A percentile compares a stretch with the other conserved stretches of the same genome.
Conservation (phyloP, 129 eudicot species). For the Dittrichia graveolens region DNA sequence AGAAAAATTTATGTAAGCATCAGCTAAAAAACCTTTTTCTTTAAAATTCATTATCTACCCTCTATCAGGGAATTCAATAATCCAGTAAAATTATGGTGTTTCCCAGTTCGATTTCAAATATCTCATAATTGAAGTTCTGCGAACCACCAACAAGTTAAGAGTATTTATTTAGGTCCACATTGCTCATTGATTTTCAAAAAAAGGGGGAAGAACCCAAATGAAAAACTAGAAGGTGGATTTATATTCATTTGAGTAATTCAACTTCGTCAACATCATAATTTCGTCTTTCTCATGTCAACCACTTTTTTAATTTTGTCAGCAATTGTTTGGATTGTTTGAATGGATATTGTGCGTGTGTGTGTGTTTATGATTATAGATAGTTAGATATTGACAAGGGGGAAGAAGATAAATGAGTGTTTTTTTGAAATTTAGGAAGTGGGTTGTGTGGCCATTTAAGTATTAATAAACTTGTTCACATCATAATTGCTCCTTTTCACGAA, state of each 20-base stretch:
- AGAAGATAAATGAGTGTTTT: constrained; percentile 42
- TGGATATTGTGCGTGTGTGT: constrained; percentile 21
- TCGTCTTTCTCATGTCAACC: constrained; percentile 3
- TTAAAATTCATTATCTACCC: constrained; percentile 33
- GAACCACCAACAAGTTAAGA: constrained; percentile 6
- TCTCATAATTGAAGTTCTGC: neutral
- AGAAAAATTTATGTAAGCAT: constrained; percentile 29
- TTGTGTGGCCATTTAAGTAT: constrained; percentile 29
- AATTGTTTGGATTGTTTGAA: constrained; percentile 26
- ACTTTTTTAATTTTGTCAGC: constrained; percentile 28
- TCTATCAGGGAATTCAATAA: neutral
- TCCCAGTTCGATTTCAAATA: constrained; percentile 17
- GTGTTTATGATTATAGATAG: neutral
- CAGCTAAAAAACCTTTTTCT: constrained; percentile 13
- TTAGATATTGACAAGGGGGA: constrained; percentile 29
- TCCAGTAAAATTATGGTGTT: constrained; percentile 2
- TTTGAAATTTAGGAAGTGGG: constrained; percentile 46
- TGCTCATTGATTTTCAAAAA: constrained; percentile 10
- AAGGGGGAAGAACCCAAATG: constrained; percentile 29
- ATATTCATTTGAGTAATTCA: constrained; percentile 14
- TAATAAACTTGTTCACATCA: constrained; percentile 33
- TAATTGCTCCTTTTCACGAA: constrained; percentile 37
- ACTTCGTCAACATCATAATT: constrained; percentile 39
- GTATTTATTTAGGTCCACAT: constrained; percentile 22
- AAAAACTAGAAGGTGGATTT: constrained; percentile 36